A percentile compares a stretch with the other conserved stretches of the same genome.
These are phyloP conservation scores for Gleditsia sinensis DNA, from an alignment of 306 rosid genomes.

Conservation along the genomic window DNA sequence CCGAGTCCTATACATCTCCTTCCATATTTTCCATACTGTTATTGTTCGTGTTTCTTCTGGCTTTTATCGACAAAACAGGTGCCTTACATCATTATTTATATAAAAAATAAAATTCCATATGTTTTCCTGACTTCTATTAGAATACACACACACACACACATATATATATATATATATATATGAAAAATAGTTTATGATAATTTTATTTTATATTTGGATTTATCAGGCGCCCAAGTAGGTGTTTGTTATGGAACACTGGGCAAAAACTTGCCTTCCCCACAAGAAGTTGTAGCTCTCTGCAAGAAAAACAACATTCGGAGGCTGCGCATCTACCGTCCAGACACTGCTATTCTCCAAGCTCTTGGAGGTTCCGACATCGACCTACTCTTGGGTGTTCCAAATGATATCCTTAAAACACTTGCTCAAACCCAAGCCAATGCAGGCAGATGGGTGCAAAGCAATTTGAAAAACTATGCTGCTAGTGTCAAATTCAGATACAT, in stretches of 20 bases:
- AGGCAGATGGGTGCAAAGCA: constrained; percentile 36
- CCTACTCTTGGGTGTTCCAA: constrained; percentile 29
- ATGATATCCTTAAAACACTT: constrained; percentile 5
- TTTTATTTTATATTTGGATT: no score
- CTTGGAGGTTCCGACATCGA: constrained; percentile 47
- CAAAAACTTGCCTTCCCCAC: constrained; percentile 31
- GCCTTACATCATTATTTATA: no score
- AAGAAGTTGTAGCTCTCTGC: constrained; percentile 38
- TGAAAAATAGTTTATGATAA: no score
- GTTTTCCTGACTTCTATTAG: no score
- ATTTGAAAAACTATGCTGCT: background rate
- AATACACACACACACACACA: no score
- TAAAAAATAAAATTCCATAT: no score
- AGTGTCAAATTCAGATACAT: constrained; percentile 40
- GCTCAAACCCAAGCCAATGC: constrained; percentile 20
- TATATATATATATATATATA: no score
- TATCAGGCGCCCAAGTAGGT: constrained; percentile 44
- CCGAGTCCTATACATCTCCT: no score
- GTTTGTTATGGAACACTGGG: constrained; percentile 51
- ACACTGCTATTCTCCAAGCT: constrained; percentile 38
- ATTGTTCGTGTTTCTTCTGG: no score
- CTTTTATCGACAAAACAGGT: no score
- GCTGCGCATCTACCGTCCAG: constrained; percentile 44
- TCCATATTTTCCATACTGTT: no score
- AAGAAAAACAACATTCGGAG: constrained; percentile 36